A percentile compares a stretch with the other conserved stretches of the same genome.
phyloP scores from a whole-genome alignment of 2,329 filamentous ascomycete genomes.

The Trichoderma atroviride region DNA sequence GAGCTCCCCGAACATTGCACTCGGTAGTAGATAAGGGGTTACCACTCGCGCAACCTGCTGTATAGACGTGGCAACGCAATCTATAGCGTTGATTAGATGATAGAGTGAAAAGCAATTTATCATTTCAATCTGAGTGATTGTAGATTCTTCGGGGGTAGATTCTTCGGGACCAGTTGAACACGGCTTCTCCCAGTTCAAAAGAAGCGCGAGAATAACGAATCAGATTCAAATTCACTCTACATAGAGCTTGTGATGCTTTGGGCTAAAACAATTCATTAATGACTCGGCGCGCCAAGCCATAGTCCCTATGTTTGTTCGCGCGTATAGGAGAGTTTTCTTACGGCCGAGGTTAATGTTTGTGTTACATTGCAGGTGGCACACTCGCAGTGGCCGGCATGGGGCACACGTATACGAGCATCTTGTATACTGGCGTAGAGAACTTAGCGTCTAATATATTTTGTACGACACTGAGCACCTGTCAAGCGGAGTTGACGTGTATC shows the following conservation, averaged over 20 bases:
- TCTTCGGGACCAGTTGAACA: not conserved
- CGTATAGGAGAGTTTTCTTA: not conserved
- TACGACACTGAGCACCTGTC: not conserved
- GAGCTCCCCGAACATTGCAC: slow-evolving; percentile 21
- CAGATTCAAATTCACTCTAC: not conserved
- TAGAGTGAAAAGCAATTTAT: not conserved
- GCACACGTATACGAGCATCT: not conserved
- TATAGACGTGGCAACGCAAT: not conserved
- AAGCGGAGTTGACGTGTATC: not conserved
- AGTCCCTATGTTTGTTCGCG: not conserved
- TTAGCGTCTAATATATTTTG: not conserved
- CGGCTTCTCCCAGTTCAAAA: not conserved
- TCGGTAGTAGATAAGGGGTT: not conserved
- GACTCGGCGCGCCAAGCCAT: not conserved
- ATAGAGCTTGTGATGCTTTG: not conserved
- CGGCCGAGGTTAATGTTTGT: not conserved
- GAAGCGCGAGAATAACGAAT: not conserved
- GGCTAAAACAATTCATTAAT: not conserved
- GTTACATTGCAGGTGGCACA: slow-evolving; percentile 22
- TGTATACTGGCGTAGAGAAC: not conserved
- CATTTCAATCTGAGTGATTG: not conserved
- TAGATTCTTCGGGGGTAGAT: not conserved
- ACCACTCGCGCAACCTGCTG: not conserved
- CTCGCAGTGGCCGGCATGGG: not conserved
- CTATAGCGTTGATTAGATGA: not conserved